Evolutionary conservation across 1,284 basidiomycete species (phyloP).

Genomic region (Sporisorium exsertum): DNA sequence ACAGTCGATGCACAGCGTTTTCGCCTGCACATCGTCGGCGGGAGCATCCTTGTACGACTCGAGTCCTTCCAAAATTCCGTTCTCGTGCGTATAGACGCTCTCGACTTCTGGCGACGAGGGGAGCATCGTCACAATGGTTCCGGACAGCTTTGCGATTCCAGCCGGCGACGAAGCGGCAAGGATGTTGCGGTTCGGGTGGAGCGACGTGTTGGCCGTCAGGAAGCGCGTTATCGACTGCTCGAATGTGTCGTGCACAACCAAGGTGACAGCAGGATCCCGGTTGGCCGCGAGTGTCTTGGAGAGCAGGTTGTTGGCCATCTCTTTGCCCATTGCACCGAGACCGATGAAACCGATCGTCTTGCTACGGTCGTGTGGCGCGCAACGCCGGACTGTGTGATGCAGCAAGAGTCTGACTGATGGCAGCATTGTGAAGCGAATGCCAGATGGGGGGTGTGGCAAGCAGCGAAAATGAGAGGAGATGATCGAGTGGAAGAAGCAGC

Average conservation of each 20-base stretch:
- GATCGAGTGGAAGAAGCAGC: neutral
- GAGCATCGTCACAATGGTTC: slow-evolving; percentile 84
- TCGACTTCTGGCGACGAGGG: slow-evolving; percentile 85
- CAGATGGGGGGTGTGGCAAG: neutral
- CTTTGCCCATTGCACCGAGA: slow-evolving; percentile 63
- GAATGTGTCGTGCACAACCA: slow-evolving; percentile 58
- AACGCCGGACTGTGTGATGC: slow-evolving; percentile 27
- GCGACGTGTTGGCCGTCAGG: slow-evolving; percentile 52
- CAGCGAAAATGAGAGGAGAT: neutral
- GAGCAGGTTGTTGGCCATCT: slow-evolving; percentile 62
- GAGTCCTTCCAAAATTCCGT: slow-evolving; percentile 70
- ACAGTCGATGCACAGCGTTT: slow-evolving; percentile 83
- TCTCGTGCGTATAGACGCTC: slow-evolving; percentile 76
- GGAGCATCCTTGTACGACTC: slow-evolving; percentile 19
- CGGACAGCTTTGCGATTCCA: slow-evolving; percentile 72
- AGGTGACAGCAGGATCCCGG: slow-evolving; percentile 40
- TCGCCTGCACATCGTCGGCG: slow-evolving; percentile 17
- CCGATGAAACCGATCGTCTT: slow-evolving; percentile 67
- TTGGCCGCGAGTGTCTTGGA: slow-evolving; percentile 54
- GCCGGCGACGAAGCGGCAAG: slow-evolving; percentile 66
- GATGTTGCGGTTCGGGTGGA: slow-evolving; percentile 61
- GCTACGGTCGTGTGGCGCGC: slow-evolving; percentile 45
- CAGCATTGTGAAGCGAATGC: slow-evolving; percentile 17
- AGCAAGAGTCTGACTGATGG: slow-evolving; percentile 26
- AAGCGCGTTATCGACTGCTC: slow-evolving; percentile 63